Conservation (phyloP, 805 yeast genomes). For the Zygosaccharomyces bisporus region DNA sequence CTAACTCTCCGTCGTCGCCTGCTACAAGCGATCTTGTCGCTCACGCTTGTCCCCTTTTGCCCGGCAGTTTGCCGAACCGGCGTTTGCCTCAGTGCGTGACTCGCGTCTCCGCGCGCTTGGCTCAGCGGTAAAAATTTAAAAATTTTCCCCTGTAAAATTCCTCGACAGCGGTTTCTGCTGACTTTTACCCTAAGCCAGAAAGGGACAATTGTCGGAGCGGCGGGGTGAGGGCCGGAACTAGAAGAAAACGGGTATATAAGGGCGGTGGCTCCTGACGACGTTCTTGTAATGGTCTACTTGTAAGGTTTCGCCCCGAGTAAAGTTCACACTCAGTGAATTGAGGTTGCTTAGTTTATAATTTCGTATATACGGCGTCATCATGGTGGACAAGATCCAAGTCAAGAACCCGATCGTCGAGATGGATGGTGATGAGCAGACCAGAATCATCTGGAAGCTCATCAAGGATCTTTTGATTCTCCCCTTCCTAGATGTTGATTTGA, state of each 20-base stretch:
- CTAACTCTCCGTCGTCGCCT: neutral
- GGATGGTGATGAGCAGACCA: slow-evolving; percentile 98
- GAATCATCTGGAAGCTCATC: slow-evolving; percentile 92
- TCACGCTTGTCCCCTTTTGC: neutral
- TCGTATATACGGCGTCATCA: slow-evolving; percentile 16
- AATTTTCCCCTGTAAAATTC: neutral
- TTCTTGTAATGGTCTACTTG: neutral
- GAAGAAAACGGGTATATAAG: neutral
- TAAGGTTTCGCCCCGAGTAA: too few relatives aligned
- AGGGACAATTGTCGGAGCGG: neutral
- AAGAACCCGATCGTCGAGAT: slow-evolving; percentile 89
- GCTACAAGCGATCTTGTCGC: neutral
- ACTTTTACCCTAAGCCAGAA: neutral
- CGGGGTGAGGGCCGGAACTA: neutral
- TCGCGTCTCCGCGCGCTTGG: neutral
- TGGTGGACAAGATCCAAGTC: slow-evolving; percentile 59
- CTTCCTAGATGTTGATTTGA: slow-evolving; percentile 78
- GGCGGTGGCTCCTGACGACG: neutral
- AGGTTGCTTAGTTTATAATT: neutral
- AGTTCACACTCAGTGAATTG: neutral
- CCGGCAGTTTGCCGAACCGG: neutral
- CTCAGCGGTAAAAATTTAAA: neutral
- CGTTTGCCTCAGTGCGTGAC: neutral
- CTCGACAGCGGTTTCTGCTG: neutral
- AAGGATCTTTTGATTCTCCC: slow-evolving; percentile 83